Evolutionary conservation across 2,329 filamentous ascomycete species (phyloP), one percentile per base, ranked within the genome.

Genomic region (Tolypocladium ovalisporum): DNA sequence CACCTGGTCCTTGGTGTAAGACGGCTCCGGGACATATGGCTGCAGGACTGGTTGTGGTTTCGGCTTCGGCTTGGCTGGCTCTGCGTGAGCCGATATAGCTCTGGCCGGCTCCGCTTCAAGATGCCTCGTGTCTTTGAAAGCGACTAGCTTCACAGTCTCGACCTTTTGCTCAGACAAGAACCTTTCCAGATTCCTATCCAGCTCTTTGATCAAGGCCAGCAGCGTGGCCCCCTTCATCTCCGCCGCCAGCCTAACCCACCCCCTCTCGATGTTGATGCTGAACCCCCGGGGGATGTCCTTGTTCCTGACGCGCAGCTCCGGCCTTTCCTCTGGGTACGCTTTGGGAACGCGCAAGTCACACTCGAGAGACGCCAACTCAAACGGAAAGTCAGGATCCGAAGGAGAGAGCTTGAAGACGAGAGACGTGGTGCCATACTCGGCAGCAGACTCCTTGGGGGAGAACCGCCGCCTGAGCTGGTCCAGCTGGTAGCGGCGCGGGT

Each of bases 371-470:
- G 84, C 79, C 66, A 93, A 75, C 60, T 91, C 87, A 69, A 89
- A 93, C 1, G 89, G 87, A 65, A 94, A 93, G 66, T 94, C 89
- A 0, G 89, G 89, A 67, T 94, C 89, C 7, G 89, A 90, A 6
- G 89, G 89, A 15, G 73, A 73, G 60, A 94, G 73, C 55, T 77
- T 82, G 70, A 93, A 89, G 12, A 76, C 72, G 42, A 92, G 71
- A 19, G 80, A 77, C 0, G 81, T 83, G 3, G 76, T 76, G 54
- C 80, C 78, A 59, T 79, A 70, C 8, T 70, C 66, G 3, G 75
- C 65, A 17, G 66, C 72, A 13, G 72, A 70, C 59, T 80, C 75
- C 54, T 71, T 73, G 8, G 79, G 75, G 1, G 73, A 76, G 69
- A 84, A 93, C 37, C 89, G 81, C 61, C 83, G 82, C 64, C 83